Base-by-base conservation (phyloP, 371 early-diverging fungal species). In the Funneliformis caledonium region DNA sequence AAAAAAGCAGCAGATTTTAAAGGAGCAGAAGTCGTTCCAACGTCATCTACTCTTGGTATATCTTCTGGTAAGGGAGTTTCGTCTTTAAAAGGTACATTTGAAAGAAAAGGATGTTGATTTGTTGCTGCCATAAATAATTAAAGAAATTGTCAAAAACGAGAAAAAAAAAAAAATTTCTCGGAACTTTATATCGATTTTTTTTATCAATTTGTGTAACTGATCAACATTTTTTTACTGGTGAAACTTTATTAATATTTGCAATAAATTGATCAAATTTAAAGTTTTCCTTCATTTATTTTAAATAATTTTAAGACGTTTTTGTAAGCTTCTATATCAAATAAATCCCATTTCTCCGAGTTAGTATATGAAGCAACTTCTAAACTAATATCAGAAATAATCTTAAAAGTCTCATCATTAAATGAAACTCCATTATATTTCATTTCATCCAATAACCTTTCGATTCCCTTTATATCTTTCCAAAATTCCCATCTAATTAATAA, bases 21-120 rank as follows among this genome's bases (percentile, higher is more conserved):
- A 33, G 98, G 97, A 22, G 97, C 97, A 33, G 96, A 96, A 47
- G 97, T 96, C 47, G 90, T 87, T 48, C 98, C 97, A 59, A 98
- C 90, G 85, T 98, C 97, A 42, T 91, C 89, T n/a, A 97, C 96
- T 16, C 89, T 84, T 33, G 94, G 93, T 43, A 93, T 81, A 65
- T 87, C 85, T 10, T 86, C 87, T 48, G 95, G 94, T 73, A 91
- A 88, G 45, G 94, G 94, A 11, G 94, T 93, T 11, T 94, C 89
- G 83, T 95, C 95, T 22, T 94, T 59, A 43, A 69, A 77, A 31
- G 42, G 47, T 16, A 72, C 52, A 50, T 72, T 50, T 48, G 72
- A 72, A 48, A 72, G 22, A 31, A 42, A 22, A 45, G 70, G 70
- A 47, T 70, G 42, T 43, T 22, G 22, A 19, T 37, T 11, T 11